A percentile compares a stretch with the other conserved stretches of the same genome.
These are phyloP conservation scores for Saccharomycopsis microspora DNA, from an alignment of 805 yeast species.

Conservation along the genomic window DNA sequence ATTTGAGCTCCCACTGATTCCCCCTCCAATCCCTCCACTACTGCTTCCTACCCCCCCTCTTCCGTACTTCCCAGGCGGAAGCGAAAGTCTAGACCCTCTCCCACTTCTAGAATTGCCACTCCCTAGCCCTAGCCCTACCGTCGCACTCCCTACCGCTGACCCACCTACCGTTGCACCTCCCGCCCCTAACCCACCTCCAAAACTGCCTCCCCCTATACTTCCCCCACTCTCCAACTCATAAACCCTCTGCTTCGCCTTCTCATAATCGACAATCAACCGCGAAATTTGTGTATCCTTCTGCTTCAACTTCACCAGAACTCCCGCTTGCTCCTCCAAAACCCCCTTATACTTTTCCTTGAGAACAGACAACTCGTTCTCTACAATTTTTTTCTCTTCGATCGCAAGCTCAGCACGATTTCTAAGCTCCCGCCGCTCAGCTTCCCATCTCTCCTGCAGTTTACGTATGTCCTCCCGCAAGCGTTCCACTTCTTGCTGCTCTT, in stretches of 20 bases:
- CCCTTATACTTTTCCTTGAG: constrained; percentile 22
- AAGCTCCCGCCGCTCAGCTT: constrained; percentile 20
- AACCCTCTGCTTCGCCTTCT: constrained; percentile 40
- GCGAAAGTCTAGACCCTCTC: constrained; percentile 13
- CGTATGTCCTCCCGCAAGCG: constrained; percentile 24
- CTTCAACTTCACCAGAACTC: constrained; percentile 38
- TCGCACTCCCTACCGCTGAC: neutral
- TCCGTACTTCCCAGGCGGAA: constrained; percentile 5
- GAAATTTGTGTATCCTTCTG: constrained; percentile 61
- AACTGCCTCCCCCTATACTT: neutral
- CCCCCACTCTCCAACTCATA: constrained; percentile 27
- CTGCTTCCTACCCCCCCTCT: neutral
- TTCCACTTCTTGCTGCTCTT: constrained; percentile 7
- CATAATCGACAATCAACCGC: constrained; percentile 51
- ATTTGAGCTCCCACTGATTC: too few relatives aligned
- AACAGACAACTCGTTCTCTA: constrained; percentile 19
- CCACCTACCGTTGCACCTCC: neutral
- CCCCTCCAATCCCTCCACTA: neutral
- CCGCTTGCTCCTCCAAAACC: constrained; percentile 29
- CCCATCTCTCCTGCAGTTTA: constrained; percentile 41
- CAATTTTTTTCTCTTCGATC: constrained; percentile 2
- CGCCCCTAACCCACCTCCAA: neutral
- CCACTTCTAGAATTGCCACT: neutral
- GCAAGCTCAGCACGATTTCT: neutral
- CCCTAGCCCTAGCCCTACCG: too few relatives aligned